Conservation (phyloP, 441 rosid species). For the Raphanus hybrid region DNA sequence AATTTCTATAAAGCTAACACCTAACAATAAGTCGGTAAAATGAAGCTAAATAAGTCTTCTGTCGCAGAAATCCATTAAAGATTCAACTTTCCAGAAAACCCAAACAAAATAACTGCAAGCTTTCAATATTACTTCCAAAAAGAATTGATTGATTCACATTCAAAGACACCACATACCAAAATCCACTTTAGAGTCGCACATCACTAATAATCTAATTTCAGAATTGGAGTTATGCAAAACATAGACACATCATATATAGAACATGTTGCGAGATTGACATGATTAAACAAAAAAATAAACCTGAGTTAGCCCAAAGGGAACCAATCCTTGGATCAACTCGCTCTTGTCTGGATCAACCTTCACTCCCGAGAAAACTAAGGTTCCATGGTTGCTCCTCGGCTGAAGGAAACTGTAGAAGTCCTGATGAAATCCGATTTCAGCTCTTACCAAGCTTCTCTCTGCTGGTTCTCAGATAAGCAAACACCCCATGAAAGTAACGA, state of each 20-base stretch:
- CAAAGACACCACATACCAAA: not conserved
- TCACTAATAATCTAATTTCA: not conserved
- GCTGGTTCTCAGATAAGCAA: not conserved
- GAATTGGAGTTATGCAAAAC: not conserved
- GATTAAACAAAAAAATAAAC: constrained; percentile 42
- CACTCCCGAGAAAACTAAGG: too few relatives aligned
- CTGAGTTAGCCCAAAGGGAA: constrained; percentile 43
- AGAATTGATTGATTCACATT: constrained; percentile 1
- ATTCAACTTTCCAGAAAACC: not conserved
- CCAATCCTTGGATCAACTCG: constrained; percentile 41
- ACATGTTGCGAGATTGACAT: not conserved
- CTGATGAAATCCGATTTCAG: constrained; percentile 24
- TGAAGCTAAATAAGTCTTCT: not conserved
- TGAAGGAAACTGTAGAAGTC: not conserved
- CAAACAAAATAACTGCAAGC: not conserved
- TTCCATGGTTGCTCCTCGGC: constrained; percentile 23
- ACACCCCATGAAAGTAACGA: too few relatives aligned
- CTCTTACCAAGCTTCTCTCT: constrained; percentile 12
- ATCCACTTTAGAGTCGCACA: not conserved
- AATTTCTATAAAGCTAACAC: not conserved
- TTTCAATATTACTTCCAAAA: constrained; percentile 7
- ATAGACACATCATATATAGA: not conserved
- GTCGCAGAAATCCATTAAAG: not conserved
- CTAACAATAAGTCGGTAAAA: not conserved
- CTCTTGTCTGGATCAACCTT: constrained; percentile 43